phyloP scores from a whole-genome alignment of 495 filamentous ascomycete species.

The Neurospora sp. region DNA sequence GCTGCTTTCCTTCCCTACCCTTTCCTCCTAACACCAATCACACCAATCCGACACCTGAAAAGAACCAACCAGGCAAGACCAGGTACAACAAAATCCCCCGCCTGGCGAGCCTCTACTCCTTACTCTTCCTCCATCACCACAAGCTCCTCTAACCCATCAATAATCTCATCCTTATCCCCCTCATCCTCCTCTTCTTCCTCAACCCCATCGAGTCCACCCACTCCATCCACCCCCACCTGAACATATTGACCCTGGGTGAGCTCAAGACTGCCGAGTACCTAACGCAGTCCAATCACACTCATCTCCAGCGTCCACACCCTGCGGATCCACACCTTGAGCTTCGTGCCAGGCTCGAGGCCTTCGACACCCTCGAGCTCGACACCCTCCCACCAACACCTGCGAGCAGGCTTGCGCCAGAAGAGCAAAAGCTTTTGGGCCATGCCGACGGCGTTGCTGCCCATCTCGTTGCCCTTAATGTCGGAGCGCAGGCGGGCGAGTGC shows the following conservation, averaged over 20 bases:
- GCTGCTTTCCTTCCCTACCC: background rate
- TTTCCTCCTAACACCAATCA: background rate
- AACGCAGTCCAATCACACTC: constrained; percentile 88
- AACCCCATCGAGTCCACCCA: background rate
- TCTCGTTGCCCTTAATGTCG: constrained; percentile 72
- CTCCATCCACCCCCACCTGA: background rate
- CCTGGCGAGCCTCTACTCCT: background rate
- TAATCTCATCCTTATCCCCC: background rate
- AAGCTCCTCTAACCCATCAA: background rate
- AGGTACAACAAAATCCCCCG: background rate
- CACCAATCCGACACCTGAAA: background rate
- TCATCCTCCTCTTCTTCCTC: background rate
- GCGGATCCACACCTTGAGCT: constrained; percentile 94
- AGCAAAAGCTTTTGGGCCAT: constrained; percentile 98
- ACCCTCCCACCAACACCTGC: constrained; percentile 98
- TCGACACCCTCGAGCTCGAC: constrained; percentile 87
- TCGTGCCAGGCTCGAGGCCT: constrained; percentile 64
- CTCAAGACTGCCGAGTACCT: background rate
- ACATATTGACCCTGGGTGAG: background rate
- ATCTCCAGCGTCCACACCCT: constrained; percentile 99
- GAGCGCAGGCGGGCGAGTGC: constrained; percentile 87
- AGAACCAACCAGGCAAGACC: background rate
- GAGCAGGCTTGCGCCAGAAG: constrained; percentile 96
- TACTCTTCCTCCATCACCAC: background rate
- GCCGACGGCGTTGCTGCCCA: constrained; percentile 72